A percentile compares a stretch with the other conserved stretches of the same genome.
These are phyloP conservation scores for Elongisporangium anandrum DNA, from an alignment of 352 stramenopile genomes.

Conservation along the genomic window DNA sequence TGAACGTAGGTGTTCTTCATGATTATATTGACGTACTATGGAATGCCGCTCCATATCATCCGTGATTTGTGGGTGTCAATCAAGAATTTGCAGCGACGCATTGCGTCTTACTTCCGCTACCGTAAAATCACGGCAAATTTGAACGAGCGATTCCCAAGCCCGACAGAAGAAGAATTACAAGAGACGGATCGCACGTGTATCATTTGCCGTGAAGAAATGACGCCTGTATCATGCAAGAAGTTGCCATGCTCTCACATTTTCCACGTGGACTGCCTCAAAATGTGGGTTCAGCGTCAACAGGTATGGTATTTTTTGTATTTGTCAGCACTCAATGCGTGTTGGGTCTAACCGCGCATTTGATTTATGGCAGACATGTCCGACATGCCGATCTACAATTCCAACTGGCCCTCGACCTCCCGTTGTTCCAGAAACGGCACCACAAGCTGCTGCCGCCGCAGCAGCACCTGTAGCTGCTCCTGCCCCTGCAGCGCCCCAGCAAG, in stretches of 20 bases:
- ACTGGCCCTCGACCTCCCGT: conserved; percentile 44
- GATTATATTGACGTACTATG: conserved; percentile 97
- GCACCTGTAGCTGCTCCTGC: conserved; percentile 17
- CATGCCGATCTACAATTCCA: conserved; percentile 94
- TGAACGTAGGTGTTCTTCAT: conserved; percentile 96
- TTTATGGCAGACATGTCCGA: conserved; percentile 87
- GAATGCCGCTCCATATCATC: conserved; percentile 96
- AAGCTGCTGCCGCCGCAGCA: conserved; percentile 15
- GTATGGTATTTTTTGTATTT: conserved; percentile 14
- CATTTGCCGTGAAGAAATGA: conserved; percentile 96
- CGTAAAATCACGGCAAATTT: conserved; percentile 94
- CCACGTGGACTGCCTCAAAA: conserved; percentile 96
- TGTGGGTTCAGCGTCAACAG: conserved; percentile 99
- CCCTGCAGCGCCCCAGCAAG: conserved; percentile 7
- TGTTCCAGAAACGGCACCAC: conserved; percentile 22
- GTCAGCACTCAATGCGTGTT: not conserved
- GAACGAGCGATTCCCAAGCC: conserved; percentile 94
- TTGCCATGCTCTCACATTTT: conserved; percentile 97
- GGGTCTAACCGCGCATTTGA: not conserved
- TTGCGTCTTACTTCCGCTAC: conserved; percentile 90
- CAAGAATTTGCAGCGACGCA: conserved; percentile 80
- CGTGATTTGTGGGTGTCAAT: conserved; percentile 95
- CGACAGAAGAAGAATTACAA: conserved; percentile 93
- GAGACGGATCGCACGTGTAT: conserved; percentile 93
- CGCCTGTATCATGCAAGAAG: conserved; percentile 89